Conservation (phyloP, 2,329 filamentous ascomycete species). For the Fusarium tupiense region DNA sequence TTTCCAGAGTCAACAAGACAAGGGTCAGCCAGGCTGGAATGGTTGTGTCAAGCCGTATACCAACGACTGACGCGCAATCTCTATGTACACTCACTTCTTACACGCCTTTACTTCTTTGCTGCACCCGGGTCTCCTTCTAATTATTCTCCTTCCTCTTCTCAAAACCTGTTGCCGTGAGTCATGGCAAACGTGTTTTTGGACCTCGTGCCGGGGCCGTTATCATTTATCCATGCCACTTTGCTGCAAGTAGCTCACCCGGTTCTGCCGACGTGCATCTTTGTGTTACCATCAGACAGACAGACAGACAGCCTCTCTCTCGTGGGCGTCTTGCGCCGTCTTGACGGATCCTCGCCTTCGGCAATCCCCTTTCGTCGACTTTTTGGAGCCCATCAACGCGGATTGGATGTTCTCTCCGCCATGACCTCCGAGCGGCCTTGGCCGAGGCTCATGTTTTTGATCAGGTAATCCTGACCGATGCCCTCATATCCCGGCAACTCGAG, state of each 20-base stretch:
- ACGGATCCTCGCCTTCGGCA: constrained; percentile 32
- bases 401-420: constrained; percentile 9
- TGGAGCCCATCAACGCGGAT: constrained; percentile 7
- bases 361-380: constrained; percentile 26
- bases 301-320: constrained; percentile 28
- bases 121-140: neutral
- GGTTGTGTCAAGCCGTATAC: constrained; percentile 8
- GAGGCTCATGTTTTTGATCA: constrained; percentile 25
- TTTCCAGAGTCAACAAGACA: neutral
- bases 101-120: neutral
- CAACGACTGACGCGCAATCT: neutral
- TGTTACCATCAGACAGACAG: constrained; percentile 38
- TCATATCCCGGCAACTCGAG: constrained; percentile 32
- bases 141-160: neutral
- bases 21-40: neutral
- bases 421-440: constrained; percentile 23
- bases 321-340: constrained; percentile 23
- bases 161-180: constrained; percentile 10
- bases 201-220: constrained; percentile 15
- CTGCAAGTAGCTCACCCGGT: constrained; percentile 26
- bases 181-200: constrained; percentile 13
- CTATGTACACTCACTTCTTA: neutral
- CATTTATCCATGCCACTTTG: constrained; percentile 19
- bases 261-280: constrained; percentile 37
- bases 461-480: constrained; percentile 29